These are phyloP conservation scores for Termitomyces sp. DNA, from an alignment of 1,284 basidiomycete genomes.

Conservation along the genomic window DNA sequence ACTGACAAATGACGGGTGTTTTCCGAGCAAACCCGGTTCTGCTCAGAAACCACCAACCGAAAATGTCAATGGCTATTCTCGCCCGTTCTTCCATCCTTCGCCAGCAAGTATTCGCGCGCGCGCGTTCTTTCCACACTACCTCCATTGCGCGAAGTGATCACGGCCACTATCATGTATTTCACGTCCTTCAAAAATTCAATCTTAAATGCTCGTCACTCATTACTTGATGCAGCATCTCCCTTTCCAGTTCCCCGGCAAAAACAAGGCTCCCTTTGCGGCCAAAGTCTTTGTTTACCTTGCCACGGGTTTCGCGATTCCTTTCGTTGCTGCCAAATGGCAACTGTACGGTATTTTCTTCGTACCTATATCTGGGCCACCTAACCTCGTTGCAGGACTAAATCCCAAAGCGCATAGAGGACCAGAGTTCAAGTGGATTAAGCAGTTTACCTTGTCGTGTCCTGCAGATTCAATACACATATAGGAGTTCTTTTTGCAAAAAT, in stretches of 20 bases:
- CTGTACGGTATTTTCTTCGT: conserved; percentile 43
- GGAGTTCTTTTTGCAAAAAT: background rate
- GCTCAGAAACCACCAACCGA: background rate
- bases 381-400: conserved; percentile 28
- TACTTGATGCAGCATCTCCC: conserved; percentile 54
- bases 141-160: conserved; percentile 36
- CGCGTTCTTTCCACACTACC: conserved; percentile 33
- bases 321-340: conserved; percentile 57
- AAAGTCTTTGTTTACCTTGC: conserved; percentile 54
- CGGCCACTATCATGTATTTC: conserved; percentile 57
- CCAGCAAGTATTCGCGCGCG: conserved; percentile 30
- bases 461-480: background rate
- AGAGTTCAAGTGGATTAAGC: background rate
- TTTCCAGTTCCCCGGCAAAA: conserved; percentile 53
- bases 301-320: conserved; percentile 62
- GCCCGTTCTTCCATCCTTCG: conserved; percentile 38
- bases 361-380: conserved; percentile 2
- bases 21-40: conserved; percentile 11
- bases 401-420: conserved; percentile 19
- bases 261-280: conserved; percentile 51
- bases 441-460: background rate
- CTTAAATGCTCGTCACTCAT: background rate
- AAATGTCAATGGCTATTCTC: conserved; percentile 24
- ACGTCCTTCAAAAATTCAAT: background rate
- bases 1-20: conserved; percentile 3